These are phyloP conservation scores for Massospora cicadina DNA, from an alignment of 371 early-diverging fungal species.

Conservation along the genomic window DNA sequence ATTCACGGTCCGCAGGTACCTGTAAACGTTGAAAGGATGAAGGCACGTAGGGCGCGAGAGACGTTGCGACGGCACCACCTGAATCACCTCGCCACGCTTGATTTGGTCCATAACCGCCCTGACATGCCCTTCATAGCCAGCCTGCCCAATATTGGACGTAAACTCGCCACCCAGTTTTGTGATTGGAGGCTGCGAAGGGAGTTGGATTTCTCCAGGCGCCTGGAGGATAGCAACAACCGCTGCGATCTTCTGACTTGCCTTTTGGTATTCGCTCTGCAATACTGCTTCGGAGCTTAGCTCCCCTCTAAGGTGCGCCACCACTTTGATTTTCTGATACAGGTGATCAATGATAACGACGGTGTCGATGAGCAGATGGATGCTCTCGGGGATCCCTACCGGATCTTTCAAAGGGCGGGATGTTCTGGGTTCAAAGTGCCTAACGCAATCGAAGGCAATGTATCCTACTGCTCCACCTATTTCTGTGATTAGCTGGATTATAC, in stretches of 20 bases:
- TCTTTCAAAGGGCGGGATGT: slow-evolving; percentile 57
- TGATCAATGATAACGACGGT: slow-evolving; percentile 87
- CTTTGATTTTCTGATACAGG: slow-evolving; percentile 70
- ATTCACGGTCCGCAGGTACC: slow-evolving; percentile 82
- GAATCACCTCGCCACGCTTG: slow-evolving; percentile 87
- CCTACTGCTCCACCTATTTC: slow-evolving; percentile 93
- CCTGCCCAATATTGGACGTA: slow-evolving; percentile 71
- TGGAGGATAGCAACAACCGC: slow-evolving; percentile 35
- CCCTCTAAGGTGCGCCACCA: slow-evolving; percentile 72
- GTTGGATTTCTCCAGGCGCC: slow-evolving; percentile 21
- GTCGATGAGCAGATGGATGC: slow-evolving; percentile 83
- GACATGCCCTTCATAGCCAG: slow-evolving; percentile 78
- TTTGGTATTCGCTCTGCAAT: slow-evolving; percentile 37
- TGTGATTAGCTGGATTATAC: no score
- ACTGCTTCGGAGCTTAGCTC: slow-evolving; percentile 32
- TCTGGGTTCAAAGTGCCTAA: slow-evolving; percentile 88
- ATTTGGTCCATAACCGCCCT: slow-evolving; percentile 74
- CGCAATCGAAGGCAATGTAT: slow-evolving; percentile 90
- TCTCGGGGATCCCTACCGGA: slow-evolving; percentile 78
- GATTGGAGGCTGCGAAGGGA: slow-evolving; percentile 28
- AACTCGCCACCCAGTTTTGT: slow-evolving; percentile 30
- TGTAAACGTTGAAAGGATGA: slow-evolving; percentile 94
- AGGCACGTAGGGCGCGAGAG: slow-evolving; percentile 65
- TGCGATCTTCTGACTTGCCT: slow-evolving; percentile 39
- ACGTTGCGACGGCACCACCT: slow-evolving; percentile 89